phyloP scores from a whole-genome alignment of 306 rosid species.

The Cucurbita ficifolia region DNA sequence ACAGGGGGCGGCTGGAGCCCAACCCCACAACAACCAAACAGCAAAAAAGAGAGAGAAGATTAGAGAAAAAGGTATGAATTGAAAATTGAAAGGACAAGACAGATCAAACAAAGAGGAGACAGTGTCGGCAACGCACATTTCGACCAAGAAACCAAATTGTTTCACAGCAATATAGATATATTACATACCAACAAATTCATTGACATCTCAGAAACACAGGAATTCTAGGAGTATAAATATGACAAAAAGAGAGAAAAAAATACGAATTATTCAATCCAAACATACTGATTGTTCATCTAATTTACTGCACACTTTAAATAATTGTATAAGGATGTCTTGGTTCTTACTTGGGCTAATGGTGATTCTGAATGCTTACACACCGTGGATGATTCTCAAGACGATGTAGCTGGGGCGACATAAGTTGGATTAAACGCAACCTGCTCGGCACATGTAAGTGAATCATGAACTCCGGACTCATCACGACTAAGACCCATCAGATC shows the following conservation, averaged over 20 bases:
- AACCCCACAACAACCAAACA: background rate
- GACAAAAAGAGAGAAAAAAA: background rate
- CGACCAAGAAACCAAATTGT: background rate
- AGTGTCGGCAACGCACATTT: background rate
- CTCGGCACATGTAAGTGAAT: constrained; percentile 54
- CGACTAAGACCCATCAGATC: constrained; percentile 68
- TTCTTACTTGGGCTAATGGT: constrained; percentile 1
- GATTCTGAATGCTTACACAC: background rate
- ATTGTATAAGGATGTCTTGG: constrained; percentile 4
- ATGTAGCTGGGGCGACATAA: constrained; percentile 1
- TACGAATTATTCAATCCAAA: background rate
- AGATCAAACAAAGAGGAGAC: background rate
- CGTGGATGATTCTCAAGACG: constrained; percentile 33
- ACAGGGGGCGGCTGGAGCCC: background rate
- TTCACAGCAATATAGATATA: background rate
- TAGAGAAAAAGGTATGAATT: background rate
- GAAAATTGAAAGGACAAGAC: background rate
- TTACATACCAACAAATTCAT: constrained; percentile 3
- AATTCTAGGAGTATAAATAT: constrained; percentile 6
- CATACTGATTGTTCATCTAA: background rate
- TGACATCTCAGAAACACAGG: background rate
- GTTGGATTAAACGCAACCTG: constrained; percentile 68
- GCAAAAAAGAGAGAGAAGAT: background rate
- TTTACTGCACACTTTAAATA: constrained; percentile 8
- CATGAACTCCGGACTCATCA: constrained; percentile 60